phyloP scores from a whole-genome alignment of 139 green algal species.

The Chlorella sp. region DNA sequence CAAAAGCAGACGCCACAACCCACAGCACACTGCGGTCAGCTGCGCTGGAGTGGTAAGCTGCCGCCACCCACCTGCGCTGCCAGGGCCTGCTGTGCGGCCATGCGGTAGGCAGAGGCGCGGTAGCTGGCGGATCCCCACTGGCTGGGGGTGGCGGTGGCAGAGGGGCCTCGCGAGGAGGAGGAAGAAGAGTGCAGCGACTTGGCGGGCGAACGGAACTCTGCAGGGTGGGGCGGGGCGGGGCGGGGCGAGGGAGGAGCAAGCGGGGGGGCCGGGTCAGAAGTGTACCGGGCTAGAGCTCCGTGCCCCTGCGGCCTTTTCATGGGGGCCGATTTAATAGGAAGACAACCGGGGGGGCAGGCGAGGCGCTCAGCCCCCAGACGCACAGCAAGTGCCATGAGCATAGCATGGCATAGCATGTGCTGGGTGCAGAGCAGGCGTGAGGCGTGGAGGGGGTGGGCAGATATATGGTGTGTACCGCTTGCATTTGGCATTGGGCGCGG shows the following conservation, averaged over 20 bases:
- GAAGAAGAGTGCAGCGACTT: conserved; percentile 5
- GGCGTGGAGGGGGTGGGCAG: background rate
- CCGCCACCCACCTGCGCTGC: background rate
- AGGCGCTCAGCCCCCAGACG: too few species aligned
- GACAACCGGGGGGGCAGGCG: background rate
- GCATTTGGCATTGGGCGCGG: background rate
- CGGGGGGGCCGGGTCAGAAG: background rate
- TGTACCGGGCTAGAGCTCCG: background rate
- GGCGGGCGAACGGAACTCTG: conserved; percentile 28
- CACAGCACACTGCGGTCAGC: background rate
- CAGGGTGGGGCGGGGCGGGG: background rate
- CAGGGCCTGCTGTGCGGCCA: conserved; percentile 4
- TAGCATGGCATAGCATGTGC: background rate
- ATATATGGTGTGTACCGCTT: too few species aligned
- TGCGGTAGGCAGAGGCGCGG: background rate
- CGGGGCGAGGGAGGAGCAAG: background rate
- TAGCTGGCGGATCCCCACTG: conserved; percentile 7
- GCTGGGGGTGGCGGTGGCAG: conserved; percentile 5
- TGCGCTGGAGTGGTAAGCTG: background rate
- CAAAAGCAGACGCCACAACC: background rate
- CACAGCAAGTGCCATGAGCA: background rate
- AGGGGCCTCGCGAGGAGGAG: background rate
- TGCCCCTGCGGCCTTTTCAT: background rate
- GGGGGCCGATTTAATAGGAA: background rate
- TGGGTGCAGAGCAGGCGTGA: too few species aligned